Evolutionary conservation across 139 green algal genomes (phyloP), one percentile per base, ranked within the genome.

Genomic region (Zygnema cylindricum): DNA sequence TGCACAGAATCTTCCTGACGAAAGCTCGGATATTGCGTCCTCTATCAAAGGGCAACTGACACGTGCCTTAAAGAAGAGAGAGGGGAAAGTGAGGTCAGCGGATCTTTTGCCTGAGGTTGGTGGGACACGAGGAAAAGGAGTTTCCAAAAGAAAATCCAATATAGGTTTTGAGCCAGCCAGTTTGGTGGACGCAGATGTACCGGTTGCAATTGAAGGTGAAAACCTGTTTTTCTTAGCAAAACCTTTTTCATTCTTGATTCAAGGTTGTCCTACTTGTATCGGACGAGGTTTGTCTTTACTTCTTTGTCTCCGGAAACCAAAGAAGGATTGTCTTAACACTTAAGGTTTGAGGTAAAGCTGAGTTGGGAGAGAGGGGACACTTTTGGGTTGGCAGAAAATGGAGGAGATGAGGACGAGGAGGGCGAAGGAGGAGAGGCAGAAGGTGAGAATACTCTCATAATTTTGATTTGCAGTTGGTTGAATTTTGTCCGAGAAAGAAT

Each of bases 51-150:
- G 63, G 0, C 38, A 82, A 42, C 55, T 94, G 30, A 95, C 93
- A 33, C 84, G 93, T 7, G 89, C 89, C 36, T 96, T 95, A 89
- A 96, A 96, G 75, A 55, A 43, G 21, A 35, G 21, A n/a, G 41
- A 32, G 11, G 76, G 55, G 35, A 77, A 43, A 41, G 77, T 86
- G 30, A 77, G 40, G 43, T 36, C 39, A 69, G 85, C 85, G 23
- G 85, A 87, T 35, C 81, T 89, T 0, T 54, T 86, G 1, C 77
- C 85, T 11, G 49, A 42, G 32, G 42, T 90, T 36, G 33, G 33
- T 41, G 41, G 55, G 63, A 42, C 54, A 55, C 39, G 57, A 63
- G 21, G n/a, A 16, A 38, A 75, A 35, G 33, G 33, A 63, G 35
- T 33, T 35, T n/a, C n/a, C 57, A 54, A 22, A 2, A 0, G 23